Conservation (phyloP, 202 grass and related monocot genomes). For the Brachypodium distachyon region DNA sequence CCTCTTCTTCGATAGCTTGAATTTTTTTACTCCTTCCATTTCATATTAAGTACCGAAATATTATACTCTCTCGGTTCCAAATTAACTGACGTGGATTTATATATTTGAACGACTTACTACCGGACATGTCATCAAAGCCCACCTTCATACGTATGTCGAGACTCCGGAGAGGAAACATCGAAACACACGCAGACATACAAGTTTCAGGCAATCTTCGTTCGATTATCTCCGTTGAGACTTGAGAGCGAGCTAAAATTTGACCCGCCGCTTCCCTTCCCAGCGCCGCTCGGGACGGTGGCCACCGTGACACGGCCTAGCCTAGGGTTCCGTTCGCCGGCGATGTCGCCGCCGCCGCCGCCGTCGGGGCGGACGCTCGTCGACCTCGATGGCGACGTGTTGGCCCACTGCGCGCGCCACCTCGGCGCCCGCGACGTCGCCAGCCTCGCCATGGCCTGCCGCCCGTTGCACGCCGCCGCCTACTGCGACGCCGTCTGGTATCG, state of each 20-base stretch:
- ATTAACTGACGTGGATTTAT: too few species aligned
- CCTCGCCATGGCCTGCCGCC: constrained; percentile 57
- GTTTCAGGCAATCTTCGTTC: too few species aligned
- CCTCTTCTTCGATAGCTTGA: too few species aligned
- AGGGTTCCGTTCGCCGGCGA: constrained; percentile 4
- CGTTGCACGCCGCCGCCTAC: constrained; percentile 47
- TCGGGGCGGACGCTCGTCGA: constrained; percentile 39
- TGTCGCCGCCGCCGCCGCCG: neutral
- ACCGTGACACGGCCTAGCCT: neutral
- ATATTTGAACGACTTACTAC: too few species aligned
- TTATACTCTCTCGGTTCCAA: too few species aligned
- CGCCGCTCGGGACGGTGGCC: neutral
- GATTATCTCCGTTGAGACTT: too few species aligned
- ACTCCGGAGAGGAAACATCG: too few species aligned
- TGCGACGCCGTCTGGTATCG: constrained; percentile 68
- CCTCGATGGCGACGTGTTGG: constrained; percentile 60
- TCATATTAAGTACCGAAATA: too few species aligned
- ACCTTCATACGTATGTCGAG: too few species aligned
- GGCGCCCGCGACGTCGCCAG: constrained; percentile 49
- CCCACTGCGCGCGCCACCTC: constrained; percentile 50
- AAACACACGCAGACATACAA: too few species aligned
- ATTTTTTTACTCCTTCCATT: too few species aligned
- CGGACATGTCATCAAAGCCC: too few species aligned
- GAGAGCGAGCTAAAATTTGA: neutral
- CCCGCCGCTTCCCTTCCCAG: neutral